Base-by-base conservation (phyloP, 257 asterid species). In the Knoxia roxburghii region DNA sequence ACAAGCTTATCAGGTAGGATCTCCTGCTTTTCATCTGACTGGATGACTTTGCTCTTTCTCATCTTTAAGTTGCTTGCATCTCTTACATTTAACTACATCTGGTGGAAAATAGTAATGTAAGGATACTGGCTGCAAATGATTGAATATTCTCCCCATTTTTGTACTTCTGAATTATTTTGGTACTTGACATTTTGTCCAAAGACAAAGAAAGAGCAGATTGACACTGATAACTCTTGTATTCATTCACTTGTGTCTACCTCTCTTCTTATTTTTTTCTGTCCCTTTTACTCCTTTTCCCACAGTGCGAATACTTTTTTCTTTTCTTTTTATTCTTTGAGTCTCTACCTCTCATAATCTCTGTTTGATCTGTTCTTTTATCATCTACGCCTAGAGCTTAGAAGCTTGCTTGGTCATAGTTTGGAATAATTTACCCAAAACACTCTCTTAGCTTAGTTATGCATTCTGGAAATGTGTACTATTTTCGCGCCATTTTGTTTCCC, bases 1-100 rank as follows among this genome's bases (percentile, higher is more conserved):
- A 60, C 86, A 77, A 60, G 84, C 84, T 39, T 88, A 82, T 69
- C 85, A 89, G 98, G 98, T 91, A 84, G 39, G 61, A 51, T 51
- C 64, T 75, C 52, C 61, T 56, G 61, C 37, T 29, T 67, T 57
- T 11, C 33, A 65, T 20, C 32, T 35, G 40, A 49, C 21, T 68
- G 29, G 30, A 10, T 45, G 2, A 41, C 60, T 7, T 30, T 27
- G 24, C 40, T 53, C 8, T 6, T 3, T 45, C 50, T 39, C 5
- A 45, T 45, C 7, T 48, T 48, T 46, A 12, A 48, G 7, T 8
- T 48, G 1, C 21, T 20, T 48, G 53, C 59, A 65, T 56, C 40
- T 63, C 55, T 32, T 67, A 3, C 35, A 33, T 14, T 46, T 46
- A 48, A 24, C 3, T 26, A 43, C 6, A 7, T 26, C 30, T 24